phyloP scores from a whole-genome alignment of 1,139 yeast species.

The Saccharomyces hybrid region DNA sequence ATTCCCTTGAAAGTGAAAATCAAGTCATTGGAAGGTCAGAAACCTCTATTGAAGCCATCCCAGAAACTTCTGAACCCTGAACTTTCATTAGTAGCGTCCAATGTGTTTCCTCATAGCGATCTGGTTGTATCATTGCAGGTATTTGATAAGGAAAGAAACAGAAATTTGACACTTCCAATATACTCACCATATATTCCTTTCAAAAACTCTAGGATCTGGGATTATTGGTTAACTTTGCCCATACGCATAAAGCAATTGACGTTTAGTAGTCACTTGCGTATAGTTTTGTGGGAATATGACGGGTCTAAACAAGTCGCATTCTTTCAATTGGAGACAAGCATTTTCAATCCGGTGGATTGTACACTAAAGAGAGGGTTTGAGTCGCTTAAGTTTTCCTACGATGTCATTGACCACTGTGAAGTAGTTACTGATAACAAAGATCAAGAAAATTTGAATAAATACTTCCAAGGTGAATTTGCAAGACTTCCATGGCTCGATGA shows the following conservation, averaged over 20 bases:
- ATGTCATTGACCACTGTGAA: constrained; percentile 20
- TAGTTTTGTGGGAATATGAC: constrained; percentile 60
- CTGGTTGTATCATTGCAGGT: constrained; percentile 57
- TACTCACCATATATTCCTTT: constrained; percentile 61
- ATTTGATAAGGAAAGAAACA: constrained; percentile 47
- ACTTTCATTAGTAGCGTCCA: constrained; percentile 44
- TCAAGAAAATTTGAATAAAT: constrained; percentile 52
- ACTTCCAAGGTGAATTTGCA: constrained; percentile 60
- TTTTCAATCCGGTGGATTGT: constrained; percentile 48
- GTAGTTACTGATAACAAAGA: constrained; percentile 36
- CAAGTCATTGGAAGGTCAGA: constrained; percentile 42
- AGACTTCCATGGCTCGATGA: constrained; percentile 71
- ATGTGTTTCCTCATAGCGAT: constrained; percentile 48
- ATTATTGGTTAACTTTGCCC: constrained; percentile 64
- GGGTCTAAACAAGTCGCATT: constrained; percentile 44
- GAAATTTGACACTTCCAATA: constrained; percentile 51
- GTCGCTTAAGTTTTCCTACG: constrained; percentile 37
- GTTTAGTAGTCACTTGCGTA: constrained; percentile 48
- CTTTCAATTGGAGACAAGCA: constrained; percentile 52
- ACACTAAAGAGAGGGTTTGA: constrained; percentile 54
- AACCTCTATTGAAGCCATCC: constrained; percentile 44
- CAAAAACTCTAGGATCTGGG: constrained; percentile 42
- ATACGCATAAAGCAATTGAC: constrained; percentile 64
- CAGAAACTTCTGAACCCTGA: constrained; percentile 49
- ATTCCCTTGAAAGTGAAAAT: constrained; percentile 48